Base-by-base conservation (phyloP, 2,329 filamentous ascomycete species). In the Apiospora pterosperma region DNA sequence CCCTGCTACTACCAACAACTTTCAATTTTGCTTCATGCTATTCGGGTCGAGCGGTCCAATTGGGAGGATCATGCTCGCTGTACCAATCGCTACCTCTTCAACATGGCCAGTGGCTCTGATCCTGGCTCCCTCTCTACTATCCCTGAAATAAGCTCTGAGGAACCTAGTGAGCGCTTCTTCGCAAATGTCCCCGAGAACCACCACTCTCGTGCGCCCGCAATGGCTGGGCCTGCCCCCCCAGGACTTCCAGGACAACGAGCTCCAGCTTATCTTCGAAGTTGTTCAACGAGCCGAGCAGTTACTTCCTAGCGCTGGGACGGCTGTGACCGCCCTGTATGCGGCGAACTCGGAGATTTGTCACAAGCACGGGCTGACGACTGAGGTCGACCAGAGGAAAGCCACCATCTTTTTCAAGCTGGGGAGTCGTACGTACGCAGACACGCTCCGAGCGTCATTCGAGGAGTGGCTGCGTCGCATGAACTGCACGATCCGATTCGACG, bases 331-430 rank as follows among this genome's bases (percentile, higher is more conserved):
- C 11, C 84, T 97, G 21, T 96, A 96, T 77, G 84, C 85, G 62
- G 92, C 92, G 36, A 96, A 96, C 74, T 90, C 96, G 73, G 83
- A 87, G 64, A 84, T 94, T 48, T 85, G 97, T n/a, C 86, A 86
- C 5, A 82, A 88, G 68, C 82, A 91, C 79, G 90, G 88, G 63
- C 81, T 92, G 68, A 85, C 92, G 65, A 84, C 88, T n/a, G 88
- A 92, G 71, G 84, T 90, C 69, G 92, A 94, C 72, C 88, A 89
- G 70, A 87, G 91, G 69, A 90, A 93, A 72, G 88, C 93, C 68
- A 87, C 90, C 67, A 89, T 96, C 71, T 79, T 97, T 64, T 92
- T 96, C 75, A 90, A 90, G 71, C 88, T 97, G 74, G 91, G 92
- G 62, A 88, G 88, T 66, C 84, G 87, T 71, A 82, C 83, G 64